Evolutionary conservation across 2,329 filamentous ascomycete genomes (phyloP).

Genomic region (Arthrobotrys musiformis): DNA sequence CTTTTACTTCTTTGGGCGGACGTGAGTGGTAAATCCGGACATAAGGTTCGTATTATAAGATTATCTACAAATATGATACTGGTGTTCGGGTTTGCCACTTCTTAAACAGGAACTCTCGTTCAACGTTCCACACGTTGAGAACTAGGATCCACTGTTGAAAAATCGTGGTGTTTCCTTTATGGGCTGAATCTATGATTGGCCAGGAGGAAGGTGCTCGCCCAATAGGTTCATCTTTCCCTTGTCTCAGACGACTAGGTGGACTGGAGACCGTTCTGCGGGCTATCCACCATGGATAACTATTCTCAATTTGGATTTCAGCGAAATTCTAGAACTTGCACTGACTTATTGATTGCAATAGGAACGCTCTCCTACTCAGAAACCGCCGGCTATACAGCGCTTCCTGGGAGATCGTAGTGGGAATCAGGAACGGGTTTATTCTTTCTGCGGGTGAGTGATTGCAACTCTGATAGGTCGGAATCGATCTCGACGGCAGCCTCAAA

Average conservation of each 20-base stretch:
- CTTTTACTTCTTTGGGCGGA: not conserved
- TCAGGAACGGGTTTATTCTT: not conserved
- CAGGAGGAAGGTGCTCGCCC: not conserved
- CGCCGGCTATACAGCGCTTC: too few relatives aligned
- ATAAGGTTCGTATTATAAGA: constrained; percentile 28
- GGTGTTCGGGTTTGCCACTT: constrained; percentile 21
- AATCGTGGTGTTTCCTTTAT: not conserved
- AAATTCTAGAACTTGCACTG: not conserved
- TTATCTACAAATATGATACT: not conserved
- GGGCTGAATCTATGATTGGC: constrained; percentile 5
- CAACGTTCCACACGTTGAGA: constrained; percentile 41
- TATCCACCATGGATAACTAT: not conserved
- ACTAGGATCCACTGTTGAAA: not conserved
- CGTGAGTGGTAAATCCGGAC: constrained; percentile 15
- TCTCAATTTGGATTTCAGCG: not conserved
- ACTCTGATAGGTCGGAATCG: not conserved
- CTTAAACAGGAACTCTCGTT: constrained; percentile 4
- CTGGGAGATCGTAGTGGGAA: too few relatives aligned
- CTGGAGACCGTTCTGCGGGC: not conserved
- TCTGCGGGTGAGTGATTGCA: not conserved
- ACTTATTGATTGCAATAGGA: not conserved
- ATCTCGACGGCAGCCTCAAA: not conserved
- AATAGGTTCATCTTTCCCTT: not conserved
- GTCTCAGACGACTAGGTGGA: not conserved
- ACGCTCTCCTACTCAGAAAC: too few relatives aligned